Base-by-base conservation (phyloP, 805 yeast genomes). In the Saccharomycopsis fibuligera region DNA sequence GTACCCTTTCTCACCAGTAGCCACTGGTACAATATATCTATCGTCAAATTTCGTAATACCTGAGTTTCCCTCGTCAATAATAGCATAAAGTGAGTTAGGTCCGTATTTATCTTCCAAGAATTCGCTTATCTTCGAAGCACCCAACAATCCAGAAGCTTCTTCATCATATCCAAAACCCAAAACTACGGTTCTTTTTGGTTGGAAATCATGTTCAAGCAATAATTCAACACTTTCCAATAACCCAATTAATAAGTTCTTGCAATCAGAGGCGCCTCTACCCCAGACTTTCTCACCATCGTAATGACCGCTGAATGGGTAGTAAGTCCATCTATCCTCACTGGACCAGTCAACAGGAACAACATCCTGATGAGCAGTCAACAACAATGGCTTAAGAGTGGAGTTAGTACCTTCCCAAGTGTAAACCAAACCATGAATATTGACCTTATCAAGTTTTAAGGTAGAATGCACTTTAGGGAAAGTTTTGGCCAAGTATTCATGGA, bases 241-340 rank as follows among this genome's bases (percentile, higher is more conserved):
- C 1, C 79, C 83, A 51, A 83, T 68, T 45, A 88, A 67, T 31
- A 80, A 65, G 60, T 81, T 81, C 62, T 87, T 88, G 61, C 88
- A 81, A 62, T 88, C 96, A 40, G 73, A 63, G 2, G 86, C 62
- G 35, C 96, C 96, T 58, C 96, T 74, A 2, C 96, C 96, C 74
- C 79, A 85, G 4, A 88, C 57, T 35, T 60, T 65, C 24, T 70
- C 68, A n/a, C 87, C 88, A 56, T 86, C 95, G 59, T 68, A 85
- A 56, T 73, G 68, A 12, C 84, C 88, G n/a, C 70, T 62, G 50
- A 78, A 83, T 2, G 95, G 95, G 12, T 80, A 81, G 59, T 77
- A 70, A 1, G 67, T 66, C 95, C 95, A 86, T 49, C 75, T 68
- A 25, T 59, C 62, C 45, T 71, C 63, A 0, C 88, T 78, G 21